These are phyloP conservation scores for Parasarocladium wereldwijsianum DNA, from an alignment of 2,329 filamentous ascomycete species.

Conservation along the genomic window DNA sequence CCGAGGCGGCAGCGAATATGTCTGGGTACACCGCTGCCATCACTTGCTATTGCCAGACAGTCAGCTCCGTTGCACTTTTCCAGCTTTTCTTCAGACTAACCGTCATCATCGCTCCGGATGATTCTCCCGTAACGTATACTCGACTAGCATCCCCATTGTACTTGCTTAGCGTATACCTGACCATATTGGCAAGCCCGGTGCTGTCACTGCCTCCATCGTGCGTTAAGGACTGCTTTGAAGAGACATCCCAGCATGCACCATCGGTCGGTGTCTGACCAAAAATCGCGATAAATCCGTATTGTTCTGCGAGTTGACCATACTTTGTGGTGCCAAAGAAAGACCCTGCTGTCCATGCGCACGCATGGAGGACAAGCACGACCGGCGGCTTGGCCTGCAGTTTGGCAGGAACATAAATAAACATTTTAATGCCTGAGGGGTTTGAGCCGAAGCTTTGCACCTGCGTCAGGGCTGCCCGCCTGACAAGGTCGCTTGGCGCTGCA, in stretches of 20 bases:
- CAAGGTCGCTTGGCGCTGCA: slow-evolving; percentile 1
- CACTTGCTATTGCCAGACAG: slow-evolving; percentile 19
- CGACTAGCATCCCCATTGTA: slow-evolving; percentile 34
- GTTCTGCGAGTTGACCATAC: slow-evolving; percentile 28
- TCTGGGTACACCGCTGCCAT: slow-evolving; percentile 31
- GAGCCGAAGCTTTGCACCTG: slow-evolving; percentile 6
- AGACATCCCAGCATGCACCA: slow-evolving; percentile 45
- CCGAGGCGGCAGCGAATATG: slow-evolving; percentile 27
- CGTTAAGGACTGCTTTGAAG: slow-evolving; percentile 30
- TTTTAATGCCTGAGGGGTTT: slow-evolving; percentile 8
- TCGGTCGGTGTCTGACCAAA: slow-evolving; percentile 37
- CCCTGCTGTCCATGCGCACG: slow-evolving; percentile 33
- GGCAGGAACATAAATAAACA: slow-evolving; percentile 16
- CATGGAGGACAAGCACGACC: slow-evolving; percentile 37
- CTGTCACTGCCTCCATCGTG: slow-evolving; percentile 43
- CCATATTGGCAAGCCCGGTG: slow-evolving; percentile 43
- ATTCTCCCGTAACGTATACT: slow-evolving; percentile 38
- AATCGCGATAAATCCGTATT: slow-evolving; percentile 32
- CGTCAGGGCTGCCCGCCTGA: slow-evolving; percentile 1
- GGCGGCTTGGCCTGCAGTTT: slow-evolving; percentile 22
- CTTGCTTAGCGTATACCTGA: slow-evolving; percentile 34
- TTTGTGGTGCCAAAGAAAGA: slow-evolving; percentile 32
- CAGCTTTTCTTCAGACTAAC: slow-evolving; percentile 10
- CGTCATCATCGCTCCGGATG: slow-evolving; percentile 36
- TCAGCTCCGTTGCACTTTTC: background rate